A percentile compares a stretch with the other conserved stretches of the same genome.
phyloP scores from a whole-genome alignment of 2,329 filamentous ascomycete species.

The Elsinoe batatas region DNA sequence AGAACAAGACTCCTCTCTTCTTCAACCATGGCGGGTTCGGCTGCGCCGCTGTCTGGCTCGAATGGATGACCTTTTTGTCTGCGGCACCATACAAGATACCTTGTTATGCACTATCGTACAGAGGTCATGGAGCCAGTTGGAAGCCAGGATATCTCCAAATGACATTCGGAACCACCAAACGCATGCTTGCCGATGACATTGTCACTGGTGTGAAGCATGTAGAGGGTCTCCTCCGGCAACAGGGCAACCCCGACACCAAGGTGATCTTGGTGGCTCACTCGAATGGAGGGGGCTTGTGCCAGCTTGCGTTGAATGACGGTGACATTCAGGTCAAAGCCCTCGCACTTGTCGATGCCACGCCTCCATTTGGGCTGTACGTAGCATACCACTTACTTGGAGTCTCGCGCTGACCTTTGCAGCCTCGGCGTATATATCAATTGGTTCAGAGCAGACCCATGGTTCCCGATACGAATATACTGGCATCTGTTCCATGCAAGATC shows the following conservation, averaged over 20 bases:
- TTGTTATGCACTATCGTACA: background rate
- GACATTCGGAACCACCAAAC: background rate
- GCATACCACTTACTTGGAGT: background rate
- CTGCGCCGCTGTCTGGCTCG: background rate
- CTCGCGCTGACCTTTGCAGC: conserved; percentile 16
- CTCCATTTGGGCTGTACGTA: conserved; percentile 7
- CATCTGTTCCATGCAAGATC: conserved; percentile 43
- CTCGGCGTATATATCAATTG: conserved; percentile 38
- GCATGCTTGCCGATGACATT: background rate
- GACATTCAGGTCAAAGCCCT: background rate
- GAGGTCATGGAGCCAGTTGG: conserved; percentile 5
- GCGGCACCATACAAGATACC: background rate
- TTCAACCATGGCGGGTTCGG: conserved; percentile 4
- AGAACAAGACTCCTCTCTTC: background rate
- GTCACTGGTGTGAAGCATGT: conserved; percentile 1
- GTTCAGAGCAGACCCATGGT: conserved; percentile 39
- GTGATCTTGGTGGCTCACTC: conserved; percentile 1
- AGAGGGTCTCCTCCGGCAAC: background rate
- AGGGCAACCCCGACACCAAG: background rate
- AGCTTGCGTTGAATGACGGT: conserved; percentile 4
- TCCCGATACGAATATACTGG: conserved; percentile 36
- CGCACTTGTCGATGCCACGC: conserved; percentile 1
- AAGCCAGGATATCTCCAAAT: conserved; percentile 1
- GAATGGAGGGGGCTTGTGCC: background rate
- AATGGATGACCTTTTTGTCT: conserved; percentile 1